A percentile compares a stretch with the other conserved stretches of the same genome.
These are phyloP conservation scores for Tylopilus felleus DNA, from an alignment of 768 basidiomycete genomes.

Conservation along the genomic window DNA sequence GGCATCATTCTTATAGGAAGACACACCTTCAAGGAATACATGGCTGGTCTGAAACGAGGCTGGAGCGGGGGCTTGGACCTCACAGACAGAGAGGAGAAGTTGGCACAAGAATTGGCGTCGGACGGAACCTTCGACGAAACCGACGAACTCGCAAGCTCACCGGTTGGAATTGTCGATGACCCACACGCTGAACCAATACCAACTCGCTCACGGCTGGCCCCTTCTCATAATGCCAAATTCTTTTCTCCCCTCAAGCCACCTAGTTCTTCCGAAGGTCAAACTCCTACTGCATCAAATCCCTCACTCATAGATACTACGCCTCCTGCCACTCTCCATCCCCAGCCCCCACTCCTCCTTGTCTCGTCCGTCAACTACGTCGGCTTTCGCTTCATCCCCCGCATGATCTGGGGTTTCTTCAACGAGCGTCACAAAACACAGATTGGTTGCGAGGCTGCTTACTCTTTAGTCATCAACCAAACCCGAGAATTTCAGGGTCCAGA, in stretches of 20 bases:
- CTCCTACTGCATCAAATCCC: constrained; percentile 15
- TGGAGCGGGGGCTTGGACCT: constrained; percentile 74
- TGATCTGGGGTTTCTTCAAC: constrained; percentile 94
- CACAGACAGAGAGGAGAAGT: constrained; percentile 65
- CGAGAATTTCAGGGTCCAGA: constrained; percentile 53
- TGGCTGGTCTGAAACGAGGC: constrained; percentile 80
- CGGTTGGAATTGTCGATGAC: constrained; percentile 23
- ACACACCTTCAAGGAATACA: constrained; percentile 91
- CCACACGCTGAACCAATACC: constrained; percentile 40
- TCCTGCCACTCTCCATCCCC: constrained; percentile 58
- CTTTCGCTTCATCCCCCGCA: constrained; percentile 77
- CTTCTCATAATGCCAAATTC: constrained; percentile 32
- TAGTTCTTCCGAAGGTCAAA: constrained; percentile 16
- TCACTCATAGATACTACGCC: constrained; percentile 41
- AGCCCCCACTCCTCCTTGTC: constrained; percentile 78
- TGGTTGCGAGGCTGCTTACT: constrained; percentile 81
- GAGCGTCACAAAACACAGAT: constrained; percentile 73
- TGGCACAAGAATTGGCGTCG: constrained; percentile 62
- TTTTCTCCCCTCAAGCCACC: constrained; percentile 33
- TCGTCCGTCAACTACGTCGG: constrained; percentile 76
- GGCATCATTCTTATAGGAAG: constrained; percentile 86
- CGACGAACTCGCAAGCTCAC: constrained; percentile 30
- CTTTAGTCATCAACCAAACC: constrained; percentile 58
- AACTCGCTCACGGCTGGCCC: constrained; percentile 36
- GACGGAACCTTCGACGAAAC: constrained; percentile 81